Percentiles rank a stretch among this genome's conserved stretches.
These are phyloP conservation scores for Pyrus pyrifolia DNA, from an alignment of 306 rosid genomes.

Conservation along the genomic window DNA sequence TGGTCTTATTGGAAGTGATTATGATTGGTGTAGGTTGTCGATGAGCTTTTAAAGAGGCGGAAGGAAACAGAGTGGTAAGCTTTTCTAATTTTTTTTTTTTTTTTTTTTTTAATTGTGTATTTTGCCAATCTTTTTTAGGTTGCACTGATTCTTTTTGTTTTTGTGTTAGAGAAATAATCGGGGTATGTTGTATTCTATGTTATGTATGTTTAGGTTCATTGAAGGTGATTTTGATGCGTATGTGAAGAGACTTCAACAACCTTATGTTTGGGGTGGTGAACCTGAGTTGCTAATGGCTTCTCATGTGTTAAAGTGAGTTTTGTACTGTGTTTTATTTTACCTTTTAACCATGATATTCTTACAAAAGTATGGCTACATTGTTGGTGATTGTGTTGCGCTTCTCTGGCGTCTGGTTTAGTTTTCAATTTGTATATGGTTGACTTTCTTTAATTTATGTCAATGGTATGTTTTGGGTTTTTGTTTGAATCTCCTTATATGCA, in stretches of 20 bases:
- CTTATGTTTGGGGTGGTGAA: conserved; percentile 92
- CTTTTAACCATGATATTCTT: neutral
- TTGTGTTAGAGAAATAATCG: neutral
- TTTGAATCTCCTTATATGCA: neutral
- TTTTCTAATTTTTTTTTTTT: neutral
- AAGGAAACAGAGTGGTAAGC: conserved; percentile 80
- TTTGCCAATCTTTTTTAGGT: neutral
- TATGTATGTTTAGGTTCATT: conserved; percentile 46
- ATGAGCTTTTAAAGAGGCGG: conserved; percentile 81
- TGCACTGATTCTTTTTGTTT: too few species aligned
- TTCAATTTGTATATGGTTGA: neutral
- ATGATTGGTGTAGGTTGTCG: conserved; percentile 51
- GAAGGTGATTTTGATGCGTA: conserved; percentile 88
- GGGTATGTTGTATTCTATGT: neutral
- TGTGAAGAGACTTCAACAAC: conserved; percentile 59
- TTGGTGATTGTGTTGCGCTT: neutral
- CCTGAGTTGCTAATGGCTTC: conserved; percentile 94
- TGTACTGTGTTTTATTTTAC: neutral
- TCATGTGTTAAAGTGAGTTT: conserved; percentile 77
- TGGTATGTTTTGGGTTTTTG: neutral
- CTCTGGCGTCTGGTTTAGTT: neutral
- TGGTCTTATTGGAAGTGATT: conserved; percentile 1
- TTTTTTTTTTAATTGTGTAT: neutral
- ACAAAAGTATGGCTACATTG: neutral
- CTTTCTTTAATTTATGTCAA: neutral